phyloP scores from a whole-genome alignment of 106 monocot species.

The Dendrobium catenatum region DNA sequence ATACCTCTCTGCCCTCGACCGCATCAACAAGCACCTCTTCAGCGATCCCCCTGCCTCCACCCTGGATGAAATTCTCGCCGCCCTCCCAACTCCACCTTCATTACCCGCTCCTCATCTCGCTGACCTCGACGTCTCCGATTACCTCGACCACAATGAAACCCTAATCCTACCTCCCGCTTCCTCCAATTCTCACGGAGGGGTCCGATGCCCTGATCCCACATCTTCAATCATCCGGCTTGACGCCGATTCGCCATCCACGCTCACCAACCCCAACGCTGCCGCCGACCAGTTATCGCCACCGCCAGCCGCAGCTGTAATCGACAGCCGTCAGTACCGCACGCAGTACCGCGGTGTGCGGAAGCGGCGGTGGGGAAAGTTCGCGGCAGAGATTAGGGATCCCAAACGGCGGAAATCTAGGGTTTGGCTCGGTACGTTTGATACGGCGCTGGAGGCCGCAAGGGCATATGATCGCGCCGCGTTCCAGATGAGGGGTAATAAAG shows the following conservation, averaged over 20 bases:
- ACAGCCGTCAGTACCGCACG: slow-evolving; percentile 43
- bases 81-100: not conserved
- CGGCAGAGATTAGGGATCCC: slow-evolving; percentile 49
- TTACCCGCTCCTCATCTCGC: not conserved
- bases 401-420: too few species aligned
- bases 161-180: not conserved
- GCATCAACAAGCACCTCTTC: slow-evolving; percentile 30
- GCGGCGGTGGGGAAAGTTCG: slow-evolving; percentile 81
- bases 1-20: slow-evolving; percentile 17
- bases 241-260: too few species aligned
- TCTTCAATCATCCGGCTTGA: too few species aligned
- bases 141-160: not conserved
- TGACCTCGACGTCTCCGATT: not conserved
- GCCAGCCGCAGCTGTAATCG: not conserved
- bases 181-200: not conserved
- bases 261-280: too few species aligned
- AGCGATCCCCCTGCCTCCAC: too few species aligned
- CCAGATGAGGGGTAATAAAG: slow-evolving; percentile 53
- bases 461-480: slow-evolving; percentile 76
- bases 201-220: too few species aligned
- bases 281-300: too few species aligned
- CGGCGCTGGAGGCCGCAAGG: slow-evolving; percentile 45
- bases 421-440: too few species aligned
- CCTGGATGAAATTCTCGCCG: too few species aligned
- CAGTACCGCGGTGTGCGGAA: slow-evolving; percentile 71